Evolutionary conservation across 73 alveolate genomes (phyloP).

Genomic region (Uronychia setigera): DNA sequence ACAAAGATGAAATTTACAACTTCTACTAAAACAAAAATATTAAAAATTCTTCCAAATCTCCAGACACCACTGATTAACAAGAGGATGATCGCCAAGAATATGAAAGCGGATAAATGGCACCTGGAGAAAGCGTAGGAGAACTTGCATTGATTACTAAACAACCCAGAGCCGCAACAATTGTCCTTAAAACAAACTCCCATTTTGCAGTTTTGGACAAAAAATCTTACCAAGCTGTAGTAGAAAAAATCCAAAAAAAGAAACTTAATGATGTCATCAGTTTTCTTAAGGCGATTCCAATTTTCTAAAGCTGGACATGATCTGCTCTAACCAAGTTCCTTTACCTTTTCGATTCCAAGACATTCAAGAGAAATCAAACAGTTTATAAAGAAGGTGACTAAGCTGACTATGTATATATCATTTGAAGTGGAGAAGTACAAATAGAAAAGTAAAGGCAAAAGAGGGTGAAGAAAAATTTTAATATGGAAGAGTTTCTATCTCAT

Average conservation of each 20-base stretch:
- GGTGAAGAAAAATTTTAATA: slow-evolving; percentile 11
- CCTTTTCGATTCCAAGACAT: slow-evolving; percentile 22
- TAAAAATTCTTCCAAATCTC: no score
- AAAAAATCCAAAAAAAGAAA: slow-evolving; percentile 32
- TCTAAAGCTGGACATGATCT: slow-evolving; percentile 40
- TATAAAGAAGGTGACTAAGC: slow-evolving; percentile 62
- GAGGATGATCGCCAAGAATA: background rate
- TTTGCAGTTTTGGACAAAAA: slow-evolving; percentile 12
- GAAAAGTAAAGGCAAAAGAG: slow-evolving; percentile 27
- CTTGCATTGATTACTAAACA: slow-evolving; percentile 2
- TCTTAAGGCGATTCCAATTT: slow-evolving; percentile 48
- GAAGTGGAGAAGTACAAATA: slow-evolving; percentile 55
- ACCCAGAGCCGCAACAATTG: slow-evolving; percentile 16
- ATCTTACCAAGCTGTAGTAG: slow-evolving; percentile 25
- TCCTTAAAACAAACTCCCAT: background rate
- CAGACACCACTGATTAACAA: background rate
- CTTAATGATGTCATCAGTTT: slow-evolving; percentile 31
- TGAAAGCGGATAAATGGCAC: background rate
- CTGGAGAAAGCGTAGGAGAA: slow-evolving; percentile 24
- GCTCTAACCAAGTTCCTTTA: slow-evolving; percentile 55
- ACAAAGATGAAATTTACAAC: no score
- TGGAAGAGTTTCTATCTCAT: slow-evolving; percentile 46
- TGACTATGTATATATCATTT: slow-evolving; percentile 29
- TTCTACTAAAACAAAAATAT: no score
- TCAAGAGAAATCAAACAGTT: slow-evolving; percentile 24